Base-by-base conservation (phyloP, 2,329 filamentous ascomycete species). In the Tolypocladium amazonense region DNA sequence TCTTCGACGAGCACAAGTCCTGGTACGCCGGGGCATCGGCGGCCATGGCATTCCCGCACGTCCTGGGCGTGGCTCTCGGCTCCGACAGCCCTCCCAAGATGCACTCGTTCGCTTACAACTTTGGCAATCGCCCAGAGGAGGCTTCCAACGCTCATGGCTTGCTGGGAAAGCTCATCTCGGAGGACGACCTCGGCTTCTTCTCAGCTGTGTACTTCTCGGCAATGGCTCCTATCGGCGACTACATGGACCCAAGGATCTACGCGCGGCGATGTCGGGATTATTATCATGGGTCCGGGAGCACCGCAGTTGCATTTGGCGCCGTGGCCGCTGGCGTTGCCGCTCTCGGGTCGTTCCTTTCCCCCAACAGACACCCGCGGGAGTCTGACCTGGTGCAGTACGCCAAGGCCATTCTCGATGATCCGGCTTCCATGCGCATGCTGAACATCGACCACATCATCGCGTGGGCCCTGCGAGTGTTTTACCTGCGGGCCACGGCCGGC, bases 331-430 rank as follows among this genome's bases (percentile, higher is more conserved):
- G 64, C 33, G 62, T 67, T 14, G 65, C 62, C 12, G 64, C 65
- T 41, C 61, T 67, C n/a, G 65, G 65, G 12, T 67, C 65, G 20
- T 67, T 66, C 59, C 60, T 66, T 14, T 66, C 63, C 14, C 18
- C 58, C 15, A 59, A 60, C 37, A 58, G 63, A 56, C 61, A 66
- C 58, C 55, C 62, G 27, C 63, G 61, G 4, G 65, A 67, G 60
- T 41, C 62, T 30, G 61, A 66, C 5, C 58, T 67, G 43, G 60
- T 66, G 39, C 62, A 63, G 55, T 64, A 64, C 56, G 63, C 64
- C 56, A 67, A 67, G 38, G 54, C 59, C 20, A 61, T 65, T 37
- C 64, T 67, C 39, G 65, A 67, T 33, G 65, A 67, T 47, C 64
- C 65, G 27, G 62, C 60, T 23, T 62, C 62, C n/a, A 65, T 65